A percentile compares a stretch with the other conserved stretches of the same genome.
These are phyloP conservation scores for Garcia nutans DNA, from an alignment of 345 rosid genomes.

Conservation along the genomic window DNA sequence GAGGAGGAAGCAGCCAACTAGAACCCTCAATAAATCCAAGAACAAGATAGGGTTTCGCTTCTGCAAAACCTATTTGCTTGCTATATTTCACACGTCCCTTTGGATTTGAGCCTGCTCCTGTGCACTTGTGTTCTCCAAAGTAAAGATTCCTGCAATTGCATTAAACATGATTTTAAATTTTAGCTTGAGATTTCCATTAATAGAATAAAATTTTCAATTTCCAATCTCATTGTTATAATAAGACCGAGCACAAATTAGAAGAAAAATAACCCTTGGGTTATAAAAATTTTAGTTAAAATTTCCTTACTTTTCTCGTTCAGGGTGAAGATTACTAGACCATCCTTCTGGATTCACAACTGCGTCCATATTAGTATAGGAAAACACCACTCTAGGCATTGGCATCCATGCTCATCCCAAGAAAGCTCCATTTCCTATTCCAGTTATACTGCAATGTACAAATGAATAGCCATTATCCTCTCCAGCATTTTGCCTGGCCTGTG, in stretches of 20 bases:
- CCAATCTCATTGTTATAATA: no score
- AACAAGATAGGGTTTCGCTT: slow-evolving; percentile 40
- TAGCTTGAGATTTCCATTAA: no score
- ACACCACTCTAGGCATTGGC: slow-evolving; percentile 43
- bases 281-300: no score
- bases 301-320: slow-evolving; percentile 33
- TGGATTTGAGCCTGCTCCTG: slow-evolving; percentile 41
- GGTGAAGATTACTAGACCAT: slow-evolving; percentile 42
- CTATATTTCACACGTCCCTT: slow-evolving; percentile 29
- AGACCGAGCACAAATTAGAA: no score
- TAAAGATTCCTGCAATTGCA: slow-evolving; percentile 32
- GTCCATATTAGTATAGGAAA: slow-evolving; percentile 49
- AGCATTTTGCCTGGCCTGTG: slow-evolving; percentile 44
- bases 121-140: slow-evolving; percentile 56
- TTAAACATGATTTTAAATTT: no score
- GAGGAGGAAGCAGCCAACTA: slow-evolving; percentile 74
- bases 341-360: slow-evolving; percentile 39
- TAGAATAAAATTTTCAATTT: no score
- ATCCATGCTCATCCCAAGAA: slow-evolving; percentile 67
- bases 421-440: slow-evolving; percentile 40
- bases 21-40: slow-evolving; percentile 49
- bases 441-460: slow-evolving; percentile 51
- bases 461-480: slow-evolving; percentile 50
- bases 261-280: no score
- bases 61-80: slow-evolving; percentile 30